phyloP scores from a whole-genome alignment of 805 yeast genomes.

The Saccharomycopsis sp. region DNA sequence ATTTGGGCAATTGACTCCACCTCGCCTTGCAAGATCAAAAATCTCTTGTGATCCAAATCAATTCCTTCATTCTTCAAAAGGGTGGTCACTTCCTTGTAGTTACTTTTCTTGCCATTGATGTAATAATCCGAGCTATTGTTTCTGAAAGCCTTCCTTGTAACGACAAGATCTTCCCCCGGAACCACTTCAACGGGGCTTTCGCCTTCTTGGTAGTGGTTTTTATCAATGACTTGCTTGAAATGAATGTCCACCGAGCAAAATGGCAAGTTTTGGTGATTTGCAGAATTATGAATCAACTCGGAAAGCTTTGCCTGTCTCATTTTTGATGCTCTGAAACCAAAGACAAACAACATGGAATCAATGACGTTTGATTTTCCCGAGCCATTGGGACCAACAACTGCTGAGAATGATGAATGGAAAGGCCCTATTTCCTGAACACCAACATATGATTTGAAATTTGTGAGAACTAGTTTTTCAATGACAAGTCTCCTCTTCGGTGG shows the following conservation, averaged over 20 bases:
- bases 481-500: constrained; percentile 52
- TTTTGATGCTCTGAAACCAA: constrained; percentile 92
- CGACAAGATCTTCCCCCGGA: constrained; percentile 48
- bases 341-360: constrained; percentile 91
- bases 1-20: constrained; percentile 97
- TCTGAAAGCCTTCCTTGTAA: constrained; percentile 70
- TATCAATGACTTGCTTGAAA: constrained; percentile 69
- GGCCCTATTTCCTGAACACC: constrained; percentile 93
- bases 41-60: constrained; percentile 90
- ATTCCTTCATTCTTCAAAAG: constrained; percentile 74
- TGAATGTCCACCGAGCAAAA: constrained; percentile 89
- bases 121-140: constrained; percentile 73
- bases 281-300: constrained; percentile 88
- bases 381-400: constrained; percentile 98
- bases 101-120: constrained; percentile 60
- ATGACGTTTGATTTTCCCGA: constrained; percentile 97
- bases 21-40: constrained; percentile 92
- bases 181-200: constrained; percentile 32
- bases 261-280: constrained; percentile 50
- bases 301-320: constrained; percentile 95
- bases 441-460: constrained; percentile 91
- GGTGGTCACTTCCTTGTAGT: constrained; percentile 69
- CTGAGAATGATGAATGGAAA: constrained; percentile 85
- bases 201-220: constrained; percentile 31
- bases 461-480: constrained; percentile 62